phyloP scores from a whole-genome alignment of 805 yeast species.

The Wickerhamiella musiphila region DNA sequence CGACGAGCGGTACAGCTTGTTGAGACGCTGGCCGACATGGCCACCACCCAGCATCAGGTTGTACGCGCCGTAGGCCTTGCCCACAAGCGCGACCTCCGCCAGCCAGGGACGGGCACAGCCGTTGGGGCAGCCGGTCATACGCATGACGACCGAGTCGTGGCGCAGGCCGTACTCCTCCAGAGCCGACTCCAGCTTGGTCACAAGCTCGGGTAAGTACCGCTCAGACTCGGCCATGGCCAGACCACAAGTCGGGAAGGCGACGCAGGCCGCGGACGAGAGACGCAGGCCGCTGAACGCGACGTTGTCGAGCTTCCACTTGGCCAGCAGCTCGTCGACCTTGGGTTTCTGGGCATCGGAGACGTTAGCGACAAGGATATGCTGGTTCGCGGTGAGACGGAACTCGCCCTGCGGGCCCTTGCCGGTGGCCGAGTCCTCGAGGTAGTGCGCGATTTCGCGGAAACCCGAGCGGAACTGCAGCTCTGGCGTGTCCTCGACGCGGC shows the following conservation, averaged over 20 bases:
- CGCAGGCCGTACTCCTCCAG: conserved; percentile 84
- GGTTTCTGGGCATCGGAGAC: conserved; percentile 53
- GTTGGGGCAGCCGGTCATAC: conserved; percentile 98
- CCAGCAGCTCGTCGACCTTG: conserved; percentile 43
- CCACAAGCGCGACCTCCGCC: conserved; percentile 89
- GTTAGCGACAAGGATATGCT: conserved; percentile 66
- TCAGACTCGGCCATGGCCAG: conserved; percentile 98
- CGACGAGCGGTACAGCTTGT: conserved; percentile 75
- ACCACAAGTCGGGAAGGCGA: conserved; percentile 97
- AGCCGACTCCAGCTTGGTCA: conserved; percentile 66
- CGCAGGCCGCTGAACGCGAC: conserved; percentile 68
- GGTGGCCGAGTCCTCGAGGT: too few species aligned
- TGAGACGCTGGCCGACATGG: conserved; percentile 78
- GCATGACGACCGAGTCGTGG: conserved; percentile 86
- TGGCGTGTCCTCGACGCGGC: conserved; percentile 85
- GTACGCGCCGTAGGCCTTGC: conserved; percentile 87
- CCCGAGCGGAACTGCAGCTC: conserved; percentile 85
- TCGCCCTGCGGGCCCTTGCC: conserved; percentile 43
- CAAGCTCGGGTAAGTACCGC: conserved; percentile 70
- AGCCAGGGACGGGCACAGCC: conserved; percentile 98
- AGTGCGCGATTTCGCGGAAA: conserved; percentile 57
- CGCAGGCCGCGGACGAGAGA: conserved; percentile 88
- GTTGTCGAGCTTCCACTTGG: conserved; percentile 67
- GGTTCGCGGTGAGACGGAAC: conserved; percentile 91
- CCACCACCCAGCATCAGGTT: conserved; percentile 94